Conservation (phyloP, 176 grass and related monocot genomes). For the Avena eriantha region DNA sequence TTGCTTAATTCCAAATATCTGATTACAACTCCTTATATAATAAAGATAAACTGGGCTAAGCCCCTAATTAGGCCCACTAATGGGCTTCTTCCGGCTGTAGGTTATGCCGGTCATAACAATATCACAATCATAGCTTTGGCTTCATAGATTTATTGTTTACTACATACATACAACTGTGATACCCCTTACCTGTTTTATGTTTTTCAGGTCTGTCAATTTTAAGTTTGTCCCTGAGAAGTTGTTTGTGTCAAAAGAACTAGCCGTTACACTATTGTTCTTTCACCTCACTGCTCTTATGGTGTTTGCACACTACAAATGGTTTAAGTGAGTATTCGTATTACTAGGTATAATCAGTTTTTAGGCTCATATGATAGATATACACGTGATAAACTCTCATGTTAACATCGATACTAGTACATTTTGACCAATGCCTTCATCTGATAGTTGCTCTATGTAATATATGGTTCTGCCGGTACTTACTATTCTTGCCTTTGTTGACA, state of each 20-base stretch:
- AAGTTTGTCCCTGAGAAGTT: slow-evolving; percentile 91
- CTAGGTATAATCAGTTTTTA: slow-evolving; percentile 21
- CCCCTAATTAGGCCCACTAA: too few relatives aligned
- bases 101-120: neutral
- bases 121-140: neutral
- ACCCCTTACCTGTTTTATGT: slow-evolving; percentile 28
- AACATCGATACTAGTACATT: neutral
- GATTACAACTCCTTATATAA: too few relatives aligned
- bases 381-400: neutral
- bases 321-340: slow-evolving; percentile 71
- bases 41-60: too few relatives aligned
- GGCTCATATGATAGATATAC: neutral
- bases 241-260: slow-evolving; percentile 93
- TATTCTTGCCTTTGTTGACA: slow-evolving; percentile 41
- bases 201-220: slow-evolving; percentile 95
- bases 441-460: neutral
- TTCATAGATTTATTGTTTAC: slow-evolving; percentile 16
- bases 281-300: slow-evolving; percentile 79
- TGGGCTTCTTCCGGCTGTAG: too few relatives aligned
- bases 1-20: too few relatives aligned
- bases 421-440: neutral
- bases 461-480: slow-evolving; percentile 17
- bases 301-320: slow-evolving; percentile 93
- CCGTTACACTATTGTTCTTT: slow-evolving; percentile 70
- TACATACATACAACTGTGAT: neutral